Conservation (phyloP, 1,284 basidiomycete genomes). For the Rhodofomes roseus region DNA sequence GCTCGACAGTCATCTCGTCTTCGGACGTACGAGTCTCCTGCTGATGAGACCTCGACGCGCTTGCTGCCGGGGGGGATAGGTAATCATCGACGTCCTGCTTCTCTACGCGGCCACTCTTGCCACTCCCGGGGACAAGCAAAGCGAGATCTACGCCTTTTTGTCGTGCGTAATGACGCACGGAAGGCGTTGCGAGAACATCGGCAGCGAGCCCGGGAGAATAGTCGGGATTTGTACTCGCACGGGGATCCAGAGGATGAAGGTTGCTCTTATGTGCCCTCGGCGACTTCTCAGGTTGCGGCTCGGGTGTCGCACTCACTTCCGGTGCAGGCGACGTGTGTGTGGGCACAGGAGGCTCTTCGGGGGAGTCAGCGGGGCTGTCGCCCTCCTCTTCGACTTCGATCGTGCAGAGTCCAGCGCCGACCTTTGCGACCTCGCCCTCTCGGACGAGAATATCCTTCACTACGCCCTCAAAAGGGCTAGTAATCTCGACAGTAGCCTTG, state of each 20-base stretch:
- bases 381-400: slow-evolving; percentile 75
- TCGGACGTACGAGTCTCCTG: slow-evolving; percentile 13
- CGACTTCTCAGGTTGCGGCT: not conserved
- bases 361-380: slow-evolving; percentile 11
- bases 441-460: slow-evolving; percentile 72
- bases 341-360: slow-evolving; percentile 1
- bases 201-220: slow-evolving; percentile 16
- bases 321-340: not conserved
- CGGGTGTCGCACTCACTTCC: not conserved
- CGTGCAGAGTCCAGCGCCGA: slow-evolving; percentile 79
- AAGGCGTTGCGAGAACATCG: slow-evolving; percentile 67
- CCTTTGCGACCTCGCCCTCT: slow-evolving; percentile 85
- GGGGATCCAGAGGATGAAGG: slow-evolving; percentile 71
- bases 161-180: slow-evolving; percentile 75
- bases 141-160: slow-evolving; percentile 62
- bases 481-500: slow-evolving; percentile 94
- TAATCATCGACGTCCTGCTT: slow-evolving; percentile 71
- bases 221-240: slow-evolving; percentile 26
- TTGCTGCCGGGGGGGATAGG: slow-evolving; percentile 30
- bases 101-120: slow-evolving; percentile 73
- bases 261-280: slow-evolving; percentile 20
- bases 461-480: slow-evolving; percentile 81
- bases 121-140: slow-evolving; percentile 63
- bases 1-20: slow-evolving; percentile 59
- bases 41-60: not conserved